phyloP scores from a whole-genome alignment of 805 yeast genomes.

The Kuraishia cidri region DNA sequence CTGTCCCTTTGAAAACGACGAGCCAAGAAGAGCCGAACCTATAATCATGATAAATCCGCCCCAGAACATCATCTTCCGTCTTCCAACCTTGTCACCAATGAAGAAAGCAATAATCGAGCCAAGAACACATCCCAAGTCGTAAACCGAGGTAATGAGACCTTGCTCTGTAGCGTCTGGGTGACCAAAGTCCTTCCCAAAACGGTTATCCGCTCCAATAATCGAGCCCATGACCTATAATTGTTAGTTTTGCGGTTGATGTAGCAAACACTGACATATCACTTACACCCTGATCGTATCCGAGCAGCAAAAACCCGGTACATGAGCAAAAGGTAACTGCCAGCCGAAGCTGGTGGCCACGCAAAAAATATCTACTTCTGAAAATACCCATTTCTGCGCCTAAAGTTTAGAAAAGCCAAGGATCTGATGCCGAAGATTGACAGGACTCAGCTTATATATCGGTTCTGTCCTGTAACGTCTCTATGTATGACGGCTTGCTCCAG shows the following conservation, averaged over 20 bases:
- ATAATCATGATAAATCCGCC: slow-evolving; percentile 26
- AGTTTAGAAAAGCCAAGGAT: no score
- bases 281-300: slow-evolving; percentile 46
- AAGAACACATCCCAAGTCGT: slow-evolving; percentile 38
- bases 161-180: slow-evolving; percentile 28
- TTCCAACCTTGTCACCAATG: slow-evolving; percentile 26
- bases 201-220: slow-evolving; percentile 19
- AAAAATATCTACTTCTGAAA: no score
- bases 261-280: slow-evolving; percentile 25
- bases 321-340: neutral
- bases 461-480: no score
- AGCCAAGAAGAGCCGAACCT: slow-evolving; percentile 19
- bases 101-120: slow-evolving; percentile 28
- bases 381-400: no score
- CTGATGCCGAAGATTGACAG: no score
- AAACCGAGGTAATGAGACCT: slow-evolving; percentile 40
- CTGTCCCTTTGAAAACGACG: slow-evolving; percentile 30
- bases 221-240: slow-evolving; percentile 22
- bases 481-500: no score
- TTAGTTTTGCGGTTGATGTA: slow-evolving; percentile 15
- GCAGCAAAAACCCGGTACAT: slow-evolving; percentile 24
- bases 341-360: no score
- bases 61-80: slow-evolving; percentile 23
- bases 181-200: slow-evolving; percentile 13
- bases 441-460: no score